Evolutionary conservation across 1,139 yeast species (phyloP).

Genomic region (Hemisphaericaspora xylanilytica): DNA sequence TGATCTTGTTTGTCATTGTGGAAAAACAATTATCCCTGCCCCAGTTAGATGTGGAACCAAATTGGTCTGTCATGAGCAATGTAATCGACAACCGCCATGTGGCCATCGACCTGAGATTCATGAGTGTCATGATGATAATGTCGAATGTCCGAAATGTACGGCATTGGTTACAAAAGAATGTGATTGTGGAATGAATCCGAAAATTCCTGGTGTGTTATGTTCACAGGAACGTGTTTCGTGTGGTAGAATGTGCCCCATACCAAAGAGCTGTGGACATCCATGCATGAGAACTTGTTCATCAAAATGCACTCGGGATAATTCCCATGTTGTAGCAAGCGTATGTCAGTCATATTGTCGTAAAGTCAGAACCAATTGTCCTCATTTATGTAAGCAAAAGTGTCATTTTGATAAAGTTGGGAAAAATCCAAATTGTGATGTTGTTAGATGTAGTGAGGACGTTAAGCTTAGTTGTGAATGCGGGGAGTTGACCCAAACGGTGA

Average conservation of each 20-base stretch:
- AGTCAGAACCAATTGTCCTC: constrained; percentile 55
- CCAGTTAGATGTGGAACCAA: constrained; percentile 89
- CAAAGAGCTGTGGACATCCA: constrained; percentile 65
- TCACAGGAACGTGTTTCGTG: constrained; percentile 71
- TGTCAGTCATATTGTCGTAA: constrained; percentile 62
- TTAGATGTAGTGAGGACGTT: constrained; percentile 49
- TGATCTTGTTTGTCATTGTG: constrained; percentile 83
- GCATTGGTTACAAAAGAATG: constrained; percentile 60
- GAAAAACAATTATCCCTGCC: constrained; percentile 73
- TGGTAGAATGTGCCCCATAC: constrained; percentile 60
- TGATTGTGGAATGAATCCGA: constrained; percentile 60
- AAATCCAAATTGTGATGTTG: constrained; percentile 36
- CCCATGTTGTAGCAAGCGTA: constrained; percentile 31
- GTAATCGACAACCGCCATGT: constrained; percentile 60
- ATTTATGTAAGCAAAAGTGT: constrained; percentile 59
- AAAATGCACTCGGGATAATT: constrained; percentile 31
- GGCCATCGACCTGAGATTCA: constrained; percentile 78
- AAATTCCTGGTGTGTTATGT: constrained; percentile 66
- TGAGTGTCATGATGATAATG: constrained; percentile 66
- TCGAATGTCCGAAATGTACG: constrained; percentile 77
- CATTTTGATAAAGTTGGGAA: constrained; percentile 52
- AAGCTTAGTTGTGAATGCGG: constrained; percentile 65
- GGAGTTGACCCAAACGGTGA: constrained; percentile 38
- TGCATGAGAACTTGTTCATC: constrained; percentile 61
- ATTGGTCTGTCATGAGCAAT: constrained; percentile 68